Evolutionary conservation across 306 rosid genomes (phyloP).

Genomic region (Canavalia ensiformis): DNA sequence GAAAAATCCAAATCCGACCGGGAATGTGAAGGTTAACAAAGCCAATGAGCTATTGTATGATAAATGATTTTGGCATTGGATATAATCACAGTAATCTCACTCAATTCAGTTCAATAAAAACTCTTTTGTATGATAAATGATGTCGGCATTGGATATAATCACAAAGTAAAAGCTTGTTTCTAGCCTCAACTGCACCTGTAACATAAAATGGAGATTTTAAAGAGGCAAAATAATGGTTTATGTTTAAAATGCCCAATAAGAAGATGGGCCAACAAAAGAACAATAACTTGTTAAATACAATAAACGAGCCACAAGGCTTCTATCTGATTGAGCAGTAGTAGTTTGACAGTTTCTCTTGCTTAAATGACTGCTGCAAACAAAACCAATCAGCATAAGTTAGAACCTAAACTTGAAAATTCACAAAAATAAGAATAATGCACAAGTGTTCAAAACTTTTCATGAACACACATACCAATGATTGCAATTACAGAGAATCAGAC

Average conservation of each 20-base stretch:
- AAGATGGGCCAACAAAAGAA: slow-evolving; percentile 39
- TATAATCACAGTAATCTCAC: background rate
- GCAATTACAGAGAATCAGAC: slow-evolving; percentile 59
- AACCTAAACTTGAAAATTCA: slow-evolving; percentile 17
- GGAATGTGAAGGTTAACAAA: too few relatives aligned
- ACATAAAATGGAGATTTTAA: slow-evolving; percentile 44
- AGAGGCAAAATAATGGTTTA: slow-evolving; percentile 47
- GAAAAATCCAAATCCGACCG: too few relatives aligned
- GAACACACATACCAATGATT: slow-evolving; percentile 47
- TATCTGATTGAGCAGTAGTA: slow-evolving; percentile 42
- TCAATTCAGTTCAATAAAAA: slow-evolving; percentile 26
- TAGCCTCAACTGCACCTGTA: slow-evolving; percentile 45
- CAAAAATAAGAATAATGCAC: slow-evolving; percentile 7
- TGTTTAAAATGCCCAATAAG: slow-evolving; percentile 46
- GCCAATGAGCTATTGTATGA: too few relatives aligned
- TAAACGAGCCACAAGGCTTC: slow-evolving; percentile 47
- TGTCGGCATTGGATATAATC: slow-evolving; percentile 40
- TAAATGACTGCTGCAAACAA: slow-evolving; percentile 61
- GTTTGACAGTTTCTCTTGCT: slow-evolving; percentile 36
- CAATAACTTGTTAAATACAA: slow-evolving; percentile 38
- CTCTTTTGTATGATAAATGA: slow-evolving; percentile 29
- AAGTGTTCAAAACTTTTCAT: slow-evolving; percentile 36
- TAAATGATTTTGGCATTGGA: background rate
- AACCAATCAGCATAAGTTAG: slow-evolving; percentile 47
- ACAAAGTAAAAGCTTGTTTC: slow-evolving; percentile 43